Percentiles rank a stretch among this genome's conserved stretches.
Conservation (phyloP, 129 eudicot genomes). For the Helianthus annuus region DNA sequence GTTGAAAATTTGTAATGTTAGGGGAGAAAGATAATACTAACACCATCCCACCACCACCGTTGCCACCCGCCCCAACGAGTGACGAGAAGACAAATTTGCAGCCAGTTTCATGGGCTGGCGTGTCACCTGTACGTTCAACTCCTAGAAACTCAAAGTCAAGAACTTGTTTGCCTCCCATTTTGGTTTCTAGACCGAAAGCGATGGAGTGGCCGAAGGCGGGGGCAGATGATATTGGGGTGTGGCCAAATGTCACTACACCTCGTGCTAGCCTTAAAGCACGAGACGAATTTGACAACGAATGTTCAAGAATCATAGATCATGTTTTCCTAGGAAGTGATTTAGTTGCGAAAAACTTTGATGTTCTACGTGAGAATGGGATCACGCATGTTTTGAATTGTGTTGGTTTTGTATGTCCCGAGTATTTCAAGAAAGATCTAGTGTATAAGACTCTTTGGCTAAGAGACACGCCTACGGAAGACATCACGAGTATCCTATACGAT, state of each 20-base stretch:
- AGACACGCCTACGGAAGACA: conserved; percentile 77
- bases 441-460: conserved; percentile 77
- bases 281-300: conserved; percentile 46
- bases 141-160: background rate
- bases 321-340: conserved; percentile 68
- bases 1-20: background rate
- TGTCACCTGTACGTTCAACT: background rate
- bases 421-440: conserved; percentile 63
- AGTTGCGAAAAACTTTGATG: conserved; percentile 55
- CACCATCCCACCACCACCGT: background rate
- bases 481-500: conserved; percentile 72
- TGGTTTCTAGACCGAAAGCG: background rate
- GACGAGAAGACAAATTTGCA: background rate
- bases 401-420: conserved; percentile 76
- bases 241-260: background rate
- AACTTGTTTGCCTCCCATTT: background rate
- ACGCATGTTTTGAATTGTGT: conserved; percentile 82
- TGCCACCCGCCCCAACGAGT: background rate
- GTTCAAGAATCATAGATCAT: conserved; percentile 64
- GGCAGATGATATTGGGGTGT: background rate
- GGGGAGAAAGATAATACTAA: background rate
- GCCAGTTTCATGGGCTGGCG: background rate
- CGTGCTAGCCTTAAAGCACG: background rate
- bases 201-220: background rate
- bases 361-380: conserved; percentile 55